These are phyloP conservation scores for Gracilaria gracilis DNA, from an alignment of 23 red algal species.

Conservation along the genomic window DNA sequence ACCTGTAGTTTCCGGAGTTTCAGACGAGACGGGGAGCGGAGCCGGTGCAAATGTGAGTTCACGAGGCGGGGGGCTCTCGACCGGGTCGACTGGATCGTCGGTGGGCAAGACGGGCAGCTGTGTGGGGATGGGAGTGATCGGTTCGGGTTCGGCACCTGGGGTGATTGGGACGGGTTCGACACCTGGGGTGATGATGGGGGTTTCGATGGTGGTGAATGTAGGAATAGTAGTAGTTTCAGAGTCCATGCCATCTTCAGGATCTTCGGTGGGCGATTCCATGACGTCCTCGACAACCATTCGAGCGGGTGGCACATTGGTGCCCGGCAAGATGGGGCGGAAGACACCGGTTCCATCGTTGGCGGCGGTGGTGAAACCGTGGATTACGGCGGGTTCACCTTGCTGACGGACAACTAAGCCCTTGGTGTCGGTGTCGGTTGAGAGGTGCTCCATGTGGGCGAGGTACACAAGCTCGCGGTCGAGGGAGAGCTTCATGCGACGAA, in stretches of 20 bases:
- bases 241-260: neutral
- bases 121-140: neutral
- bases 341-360: slow-evolving; percentile 43
- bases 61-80: neutral
- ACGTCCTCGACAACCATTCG: neutral
- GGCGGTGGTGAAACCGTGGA: slow-evolving; percentile 47
- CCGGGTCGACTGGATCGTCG: neutral
- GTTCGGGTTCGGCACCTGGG: neutral
- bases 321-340: slow-evolving; percentile 57
- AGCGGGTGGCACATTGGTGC: slow-evolving; percentile 28
- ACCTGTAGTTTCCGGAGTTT: neutral
- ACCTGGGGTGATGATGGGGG: neutral
- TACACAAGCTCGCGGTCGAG: slow-evolving; percentile 58
- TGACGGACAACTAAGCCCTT: slow-evolving; percentile 15
- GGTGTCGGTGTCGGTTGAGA: slow-evolving; percentile 1
- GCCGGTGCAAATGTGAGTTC: neutral
- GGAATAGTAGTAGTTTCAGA: neutral
- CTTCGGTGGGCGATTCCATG: slow-evolving; percentile 1
- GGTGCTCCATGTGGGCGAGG: slow-evolving; percentile 32
- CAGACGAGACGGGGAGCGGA: neutral
- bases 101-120: neutral
- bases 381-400: neutral
- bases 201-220: neutral
- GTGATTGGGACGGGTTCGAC: slow-evolving; percentile 10
- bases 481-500: slow-evolving; percentile 52